phyloP scores from a whole-genome alignment of 768 basidiomycete species.

The Lactifluus echinatus region DNA sequence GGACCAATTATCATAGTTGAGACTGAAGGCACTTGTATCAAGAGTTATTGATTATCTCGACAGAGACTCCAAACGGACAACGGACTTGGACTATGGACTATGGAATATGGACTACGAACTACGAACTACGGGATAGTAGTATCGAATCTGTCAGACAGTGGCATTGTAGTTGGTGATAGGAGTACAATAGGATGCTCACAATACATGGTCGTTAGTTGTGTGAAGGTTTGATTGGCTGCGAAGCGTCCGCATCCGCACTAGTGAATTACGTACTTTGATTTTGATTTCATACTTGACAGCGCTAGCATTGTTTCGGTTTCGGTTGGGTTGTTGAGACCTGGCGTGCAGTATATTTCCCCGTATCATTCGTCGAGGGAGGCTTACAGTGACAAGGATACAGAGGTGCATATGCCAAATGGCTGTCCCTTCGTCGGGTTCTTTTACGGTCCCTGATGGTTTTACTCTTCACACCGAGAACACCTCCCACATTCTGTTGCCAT shows the following conservation, averaged over 20 bases:
- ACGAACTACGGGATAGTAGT: background rate
- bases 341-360: background rate
- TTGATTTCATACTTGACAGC: too few relatives aligned
- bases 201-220: background rate
- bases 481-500: conserved; percentile 68
- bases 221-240: background rate
- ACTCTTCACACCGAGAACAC: conserved; percentile 76
- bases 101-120: background rate
- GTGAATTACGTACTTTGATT: too few relatives aligned
- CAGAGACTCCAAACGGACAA: background rate
- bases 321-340: background rate
- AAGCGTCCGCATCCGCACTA: too few relatives aligned
- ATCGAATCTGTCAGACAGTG: background rate
- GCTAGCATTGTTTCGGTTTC: too few relatives aligned
- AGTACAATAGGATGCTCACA: background rate
- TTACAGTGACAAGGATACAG: background rate
- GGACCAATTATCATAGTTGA: background rate
- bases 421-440: background rate
- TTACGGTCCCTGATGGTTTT: conserved; percentile 59
- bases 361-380: background rate
- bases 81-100: background rate
- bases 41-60: background rate
- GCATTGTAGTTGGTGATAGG: background rate
- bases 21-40: background rate
- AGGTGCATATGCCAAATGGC: background rate